Evolutionary conservation across 1,284 basidiomycete species (phyloP).

Genomic region (Tilletia horrida): DNA sequence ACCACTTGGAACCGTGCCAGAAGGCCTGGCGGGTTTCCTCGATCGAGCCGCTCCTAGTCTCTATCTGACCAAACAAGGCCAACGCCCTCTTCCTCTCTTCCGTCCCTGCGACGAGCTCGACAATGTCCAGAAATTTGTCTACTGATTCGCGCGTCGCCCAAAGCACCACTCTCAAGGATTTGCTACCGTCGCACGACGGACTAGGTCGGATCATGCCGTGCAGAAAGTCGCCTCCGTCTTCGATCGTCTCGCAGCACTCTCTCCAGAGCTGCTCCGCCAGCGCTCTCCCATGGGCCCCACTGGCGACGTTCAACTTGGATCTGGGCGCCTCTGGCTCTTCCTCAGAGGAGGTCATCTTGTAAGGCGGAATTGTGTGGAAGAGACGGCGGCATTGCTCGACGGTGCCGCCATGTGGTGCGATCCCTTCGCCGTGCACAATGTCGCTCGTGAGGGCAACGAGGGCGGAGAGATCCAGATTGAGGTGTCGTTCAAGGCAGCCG

Average conservation of each 20-base stretch:
- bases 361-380: constrained; percentile 8
- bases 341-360: not conserved
- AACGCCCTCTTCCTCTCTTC: constrained; percentile 20
- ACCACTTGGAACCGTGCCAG: not conserved
- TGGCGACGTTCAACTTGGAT: not conserved
- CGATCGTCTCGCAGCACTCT: constrained; percentile 13
- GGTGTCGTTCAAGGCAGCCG: constrained; percentile 21
- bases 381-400: not conserved
- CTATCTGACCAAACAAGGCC: not conserved
- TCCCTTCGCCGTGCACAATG: constrained; percentile 29
- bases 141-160: constrained; percentile 18
- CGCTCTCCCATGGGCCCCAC: constrained; percentile 16
- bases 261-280: constrained; percentile 16
- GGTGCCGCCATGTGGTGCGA: not conserved
- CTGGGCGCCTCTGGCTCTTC: not conserved
- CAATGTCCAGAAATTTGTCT: constrained; percentile 24
- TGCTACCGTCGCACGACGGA: constrained; percentile 24
- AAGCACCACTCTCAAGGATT: constrained; percentile 3
- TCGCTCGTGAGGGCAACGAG: constrained; percentile 45
- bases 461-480: constrained; percentile 48
- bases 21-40: not conserved
- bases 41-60: not conserved
- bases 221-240: constrained; percentile 12
- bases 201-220: constrained; percentile 17
- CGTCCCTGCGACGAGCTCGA: constrained; percentile 9